Evolutionary conservation across 73 alveolate species (phyloP).

Genomic region (Tetrahymena thermophila): DNA sequence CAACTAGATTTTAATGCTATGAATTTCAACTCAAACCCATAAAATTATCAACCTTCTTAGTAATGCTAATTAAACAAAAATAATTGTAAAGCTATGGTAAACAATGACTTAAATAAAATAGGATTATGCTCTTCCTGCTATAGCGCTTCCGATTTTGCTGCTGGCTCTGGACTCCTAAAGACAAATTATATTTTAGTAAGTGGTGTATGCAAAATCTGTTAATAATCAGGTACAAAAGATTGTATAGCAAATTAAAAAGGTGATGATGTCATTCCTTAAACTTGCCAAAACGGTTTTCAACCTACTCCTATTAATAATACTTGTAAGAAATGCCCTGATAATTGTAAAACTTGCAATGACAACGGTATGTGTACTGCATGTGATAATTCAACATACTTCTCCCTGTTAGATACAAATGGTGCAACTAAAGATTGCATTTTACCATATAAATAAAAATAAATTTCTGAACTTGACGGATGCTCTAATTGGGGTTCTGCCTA

Average conservation of each 20-base stretch:
- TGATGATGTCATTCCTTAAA: not conserved
- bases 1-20: not conserved
- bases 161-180: not conserved
- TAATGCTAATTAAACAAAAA: not conserved
- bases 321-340: not conserved
- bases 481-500: not conserved
- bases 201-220: not conserved
- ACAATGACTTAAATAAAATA: not conserved
- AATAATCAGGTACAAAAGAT: not conserved
- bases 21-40: not conserved
- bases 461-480: not conserved
- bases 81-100: not conserved
- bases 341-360: not conserved
- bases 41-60: not conserved
- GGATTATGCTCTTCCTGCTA: not conserved
- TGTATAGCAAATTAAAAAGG: not conserved
- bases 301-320: not conserved
- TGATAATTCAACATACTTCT: not conserved
- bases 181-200: too few relatives aligned
- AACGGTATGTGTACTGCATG: not conserved
- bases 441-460: not conserved
- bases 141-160: not conserved
- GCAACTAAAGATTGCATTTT: not conserved
- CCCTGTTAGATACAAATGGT: not conserved
- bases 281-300: not conserved